phyloP scores from a whole-genome alignment of 176 grass and related monocot genomes.

The Paspalum vaginatum region DNA sequence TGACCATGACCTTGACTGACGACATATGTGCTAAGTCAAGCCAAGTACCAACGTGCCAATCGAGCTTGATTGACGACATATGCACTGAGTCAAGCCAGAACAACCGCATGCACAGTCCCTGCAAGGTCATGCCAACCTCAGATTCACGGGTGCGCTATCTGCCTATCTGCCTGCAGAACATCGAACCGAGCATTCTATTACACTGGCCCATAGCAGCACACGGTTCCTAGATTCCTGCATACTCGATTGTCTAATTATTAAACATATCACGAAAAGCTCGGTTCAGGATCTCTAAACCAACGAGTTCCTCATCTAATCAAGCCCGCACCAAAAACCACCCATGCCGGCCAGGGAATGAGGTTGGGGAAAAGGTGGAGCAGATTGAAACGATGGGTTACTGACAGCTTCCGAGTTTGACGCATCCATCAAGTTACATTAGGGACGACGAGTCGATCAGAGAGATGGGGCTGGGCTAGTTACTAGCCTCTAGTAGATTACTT shows the following conservation, averaged over 20 bases:
- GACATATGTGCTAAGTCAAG: neutral
- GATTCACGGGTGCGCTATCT: neutral
- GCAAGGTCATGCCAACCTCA: neutral
- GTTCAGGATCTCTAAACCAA: neutral
- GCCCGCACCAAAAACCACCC: neutral
- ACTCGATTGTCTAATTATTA: neutral
- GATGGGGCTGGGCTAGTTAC: no score
- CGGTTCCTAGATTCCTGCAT: neutral
- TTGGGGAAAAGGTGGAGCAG: neutral
- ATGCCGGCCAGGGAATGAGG: neutral
- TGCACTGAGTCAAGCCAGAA: neutral
- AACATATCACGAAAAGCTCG: neutral
- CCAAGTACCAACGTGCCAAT: neutral
- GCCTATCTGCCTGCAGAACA: neutral
- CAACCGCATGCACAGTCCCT: neutral
- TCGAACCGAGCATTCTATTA: neutral
- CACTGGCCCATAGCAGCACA: no score
- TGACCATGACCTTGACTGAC: neutral
- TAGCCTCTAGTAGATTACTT: neutral
- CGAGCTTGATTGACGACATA: neutral
- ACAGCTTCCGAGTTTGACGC: neutral
- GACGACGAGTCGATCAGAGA: neutral
- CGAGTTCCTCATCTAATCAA: neutral
- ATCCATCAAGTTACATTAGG: neutral
- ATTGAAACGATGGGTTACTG: neutral